A percentile compares a stretch with the other conserved stretches of the same genome.
Conservation (phyloP, 768 basidiomycete genomes). For the Tylopilus subfusipes region DNA sequence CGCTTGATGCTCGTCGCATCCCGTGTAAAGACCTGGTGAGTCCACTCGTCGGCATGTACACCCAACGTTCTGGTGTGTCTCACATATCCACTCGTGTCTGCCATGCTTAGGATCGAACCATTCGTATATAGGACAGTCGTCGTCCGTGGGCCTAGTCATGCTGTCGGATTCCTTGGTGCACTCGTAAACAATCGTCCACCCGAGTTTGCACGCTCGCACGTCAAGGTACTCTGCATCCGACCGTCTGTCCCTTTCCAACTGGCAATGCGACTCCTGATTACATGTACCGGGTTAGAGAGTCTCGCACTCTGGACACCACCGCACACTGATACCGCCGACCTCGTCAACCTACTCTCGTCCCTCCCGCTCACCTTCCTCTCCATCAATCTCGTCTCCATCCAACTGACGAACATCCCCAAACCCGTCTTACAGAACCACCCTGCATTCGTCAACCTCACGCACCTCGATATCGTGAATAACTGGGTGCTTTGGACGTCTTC, state of each 20-base stretch:
- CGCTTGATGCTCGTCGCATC: slow-evolving; percentile 18
- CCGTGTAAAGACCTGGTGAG: slow-evolving; percentile 18
- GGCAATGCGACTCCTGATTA: slow-evolving; percentile 1
- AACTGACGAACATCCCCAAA: background rate
- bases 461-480: slow-evolving; percentile 22
- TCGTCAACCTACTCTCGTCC: slow-evolving; percentile 3
- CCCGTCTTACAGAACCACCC: slow-evolving; percentile 6
- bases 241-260: slow-evolving; percentile 9
- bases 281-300: slow-evolving; percentile 8
- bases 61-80: background rate
- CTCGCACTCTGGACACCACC: slow-evolving; percentile 19
- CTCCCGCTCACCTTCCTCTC: slow-evolving; percentile 19
- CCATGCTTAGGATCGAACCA: slow-evolving; percentile 17
- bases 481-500: slow-evolving; percentile 20
- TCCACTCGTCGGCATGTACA: background rate
- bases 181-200: slow-evolving; percentile 5
- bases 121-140: slow-evolving; percentile 19
- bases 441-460: slow-evolving; percentile 11
- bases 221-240: slow-evolving; percentile 18
- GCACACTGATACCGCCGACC: background rate
- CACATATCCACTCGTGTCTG: background rate
- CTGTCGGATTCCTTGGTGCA: slow-evolving; percentile 8
- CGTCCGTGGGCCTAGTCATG: slow-evolving; percentile 8
- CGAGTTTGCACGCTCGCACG: slow-evolving; percentile 4
- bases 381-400: slow-evolving; percentile 9